Evolutionary conservation across 805 yeast species (phyloP).

Genomic region (Saturnispora serradocipensis): DNA sequence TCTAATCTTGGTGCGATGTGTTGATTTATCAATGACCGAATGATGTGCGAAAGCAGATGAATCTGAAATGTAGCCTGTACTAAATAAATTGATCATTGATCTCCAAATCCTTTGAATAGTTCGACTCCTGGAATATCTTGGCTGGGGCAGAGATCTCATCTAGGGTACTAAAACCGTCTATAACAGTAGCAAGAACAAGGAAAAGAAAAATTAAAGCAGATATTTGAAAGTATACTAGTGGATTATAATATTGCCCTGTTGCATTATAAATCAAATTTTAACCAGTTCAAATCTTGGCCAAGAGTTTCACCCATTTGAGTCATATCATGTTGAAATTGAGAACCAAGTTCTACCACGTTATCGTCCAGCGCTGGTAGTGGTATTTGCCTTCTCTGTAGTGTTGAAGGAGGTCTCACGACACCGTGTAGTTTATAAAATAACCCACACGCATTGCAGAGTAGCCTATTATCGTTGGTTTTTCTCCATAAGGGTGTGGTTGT

Average conservation of each 20-base stretch:
- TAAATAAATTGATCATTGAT: conserved; percentile 23
- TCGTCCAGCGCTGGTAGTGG: conserved; percentile 2
- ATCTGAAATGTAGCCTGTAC: conserved; percentile 29
- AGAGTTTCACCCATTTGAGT: conserved; percentile 27
- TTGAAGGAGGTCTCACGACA: conserved; percentile 24
- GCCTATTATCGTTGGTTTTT: conserved; percentile 67
- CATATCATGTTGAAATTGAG: conserved; percentile 15
- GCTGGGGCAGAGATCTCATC: conserved; percentile 31
- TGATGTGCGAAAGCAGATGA: conserved; percentile 24
- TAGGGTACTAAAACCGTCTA: neutral
- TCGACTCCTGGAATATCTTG: conserved; percentile 27
- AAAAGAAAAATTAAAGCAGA: neutral
- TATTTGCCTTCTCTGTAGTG: conserved; percentile 7
- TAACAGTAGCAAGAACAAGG: neutral
- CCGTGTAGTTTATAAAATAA: conserved; percentile 84
- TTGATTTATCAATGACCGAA: conserved; percentile 16
- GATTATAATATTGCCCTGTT: neutral
- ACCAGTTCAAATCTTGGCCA: conserved; percentile 30
- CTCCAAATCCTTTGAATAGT: conserved; percentile 26
- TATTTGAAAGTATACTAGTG: neutral
- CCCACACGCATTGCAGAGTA: conserved; percentile 91
- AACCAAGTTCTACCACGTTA: conserved; percentile 10
- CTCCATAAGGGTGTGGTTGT: conserved; percentile 94
- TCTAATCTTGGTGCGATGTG: conserved; percentile 24
- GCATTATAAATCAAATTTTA: conserved; percentile 22